Evolutionary conservation across 2,329 filamentous ascomycete species (phyloP).

Genomic region (Fusarium vanettenii): DNA sequence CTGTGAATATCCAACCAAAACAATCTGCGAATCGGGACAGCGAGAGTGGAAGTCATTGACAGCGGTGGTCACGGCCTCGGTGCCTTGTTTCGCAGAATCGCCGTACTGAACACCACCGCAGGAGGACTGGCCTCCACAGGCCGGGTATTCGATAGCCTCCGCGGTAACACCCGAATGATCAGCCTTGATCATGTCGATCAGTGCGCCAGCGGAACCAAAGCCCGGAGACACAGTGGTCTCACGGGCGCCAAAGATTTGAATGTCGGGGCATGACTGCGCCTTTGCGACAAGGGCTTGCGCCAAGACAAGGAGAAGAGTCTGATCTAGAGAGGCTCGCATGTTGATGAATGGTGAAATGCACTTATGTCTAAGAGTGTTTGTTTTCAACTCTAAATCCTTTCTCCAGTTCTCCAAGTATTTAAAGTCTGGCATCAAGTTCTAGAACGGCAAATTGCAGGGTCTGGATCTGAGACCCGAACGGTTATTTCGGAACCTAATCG

Average conservation of each 20-base stretch:
- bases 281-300: constrained; percentile 14
- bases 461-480: background rate
- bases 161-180: constrained; percentile 63
- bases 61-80: constrained; percentile 66
- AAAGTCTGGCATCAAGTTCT: background rate
- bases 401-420: background rate
- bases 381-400: background rate
- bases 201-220: constrained; percentile 61
- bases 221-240: constrained; percentile 63
- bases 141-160: constrained; percentile 69
- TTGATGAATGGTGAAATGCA: background rate
- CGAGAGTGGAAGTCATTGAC: constrained; percentile 68
- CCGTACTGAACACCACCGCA: constrained; percentile 72
- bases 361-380: background rate
- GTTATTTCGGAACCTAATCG: background rate
- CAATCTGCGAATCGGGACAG: constrained; percentile 68
- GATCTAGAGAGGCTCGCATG: constrained; percentile 24
- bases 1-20: constrained; percentile 72
- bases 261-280: constrained; percentile 49
- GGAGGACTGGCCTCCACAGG: constrained; percentile 69
- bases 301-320: constrained; percentile 8
- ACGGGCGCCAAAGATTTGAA: constrained; percentile 60
- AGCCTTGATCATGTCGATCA: constrained; percentile 62
- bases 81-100: constrained; percentile 68
- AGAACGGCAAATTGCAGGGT: background rate